phyloP scores from a whole-genome alignment of 768 basidiomycete species.

The Nidula microcarpa region DNA sequence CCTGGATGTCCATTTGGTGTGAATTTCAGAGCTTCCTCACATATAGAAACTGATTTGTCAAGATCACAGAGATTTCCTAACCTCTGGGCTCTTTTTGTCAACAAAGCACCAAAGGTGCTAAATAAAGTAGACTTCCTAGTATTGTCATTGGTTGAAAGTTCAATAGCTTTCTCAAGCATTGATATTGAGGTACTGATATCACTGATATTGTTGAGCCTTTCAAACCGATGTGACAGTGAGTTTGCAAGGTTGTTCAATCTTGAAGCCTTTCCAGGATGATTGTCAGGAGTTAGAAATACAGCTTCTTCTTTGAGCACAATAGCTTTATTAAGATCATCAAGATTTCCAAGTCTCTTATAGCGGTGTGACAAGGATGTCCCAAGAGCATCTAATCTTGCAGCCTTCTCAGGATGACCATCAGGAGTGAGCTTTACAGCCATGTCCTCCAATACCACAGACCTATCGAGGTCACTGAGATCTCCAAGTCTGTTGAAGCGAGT shows the following conservation, averaged over 20 bases:
- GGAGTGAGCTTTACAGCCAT: not conserved
- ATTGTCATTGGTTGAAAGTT: not conserved
- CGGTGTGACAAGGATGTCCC: not conserved
- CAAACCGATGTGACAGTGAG: not conserved
- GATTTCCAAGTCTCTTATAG: not conserved
- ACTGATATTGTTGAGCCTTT: not conserved
- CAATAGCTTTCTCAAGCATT: not conserved
- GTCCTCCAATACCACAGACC: not conserved
- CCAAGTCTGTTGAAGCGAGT: not conserved
- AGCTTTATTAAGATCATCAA: conserved; percentile 4
- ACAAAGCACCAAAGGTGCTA: too few relatives aligned
- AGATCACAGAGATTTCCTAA: too few relatives aligned
- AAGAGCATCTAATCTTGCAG: not conserved
- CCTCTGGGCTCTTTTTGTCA: too few relatives aligned
- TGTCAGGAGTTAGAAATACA: conserved; percentile 2
- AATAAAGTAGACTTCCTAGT: not conserved
- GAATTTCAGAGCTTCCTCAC: too few relatives aligned
- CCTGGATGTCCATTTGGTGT: too few relatives aligned
- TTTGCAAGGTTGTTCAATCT: not conserved
- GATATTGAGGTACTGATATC: not conserved
- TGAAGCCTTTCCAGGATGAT: not conserved
- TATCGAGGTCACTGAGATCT: not conserved
- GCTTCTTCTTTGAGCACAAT: conserved; percentile 5
- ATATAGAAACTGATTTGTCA: too few relatives aligned
- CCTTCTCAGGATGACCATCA: not conserved